Percentiles rank a stretch among this genome's conserved stretches.
These are phyloP conservation scores for Colletotrichum godetiae DNA, from an alignment of 2,329 filamentous ascomycete species.

Conservation along the genomic window DNA sequence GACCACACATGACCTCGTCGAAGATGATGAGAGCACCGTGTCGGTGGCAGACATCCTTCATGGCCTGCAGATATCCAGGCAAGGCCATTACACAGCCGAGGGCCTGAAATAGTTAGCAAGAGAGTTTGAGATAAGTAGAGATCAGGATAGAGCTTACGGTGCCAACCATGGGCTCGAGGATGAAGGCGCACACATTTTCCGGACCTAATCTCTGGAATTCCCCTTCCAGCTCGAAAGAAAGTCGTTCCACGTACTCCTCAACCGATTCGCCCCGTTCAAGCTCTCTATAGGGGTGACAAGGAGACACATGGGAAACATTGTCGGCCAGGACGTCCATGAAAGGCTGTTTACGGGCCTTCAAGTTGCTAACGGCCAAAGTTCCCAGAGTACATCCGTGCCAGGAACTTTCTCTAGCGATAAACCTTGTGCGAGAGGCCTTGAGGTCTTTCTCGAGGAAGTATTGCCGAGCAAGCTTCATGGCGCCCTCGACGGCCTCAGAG, in stretches of 20 bases:
- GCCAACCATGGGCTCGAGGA: not conserved
- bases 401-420: not conserved
- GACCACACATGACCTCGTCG: conserved; percentile 69
- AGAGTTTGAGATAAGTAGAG: not conserved
- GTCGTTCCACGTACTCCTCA: not conserved
- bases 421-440: not conserved
- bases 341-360: not conserved
- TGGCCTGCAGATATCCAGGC: conserved; percentile 63
- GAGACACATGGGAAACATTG: not conserved
- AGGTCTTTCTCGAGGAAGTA: not conserved
- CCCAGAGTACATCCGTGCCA: not conserved
- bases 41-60: conserved; percentile 64
- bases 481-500: not conserved
- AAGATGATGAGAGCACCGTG: conserved; percentile 68
- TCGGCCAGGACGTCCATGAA: not conserved
- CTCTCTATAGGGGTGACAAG: not conserved
- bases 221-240: not conserved
- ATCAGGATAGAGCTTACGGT: not conserved
- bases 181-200: not conserved
- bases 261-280: not conserved
- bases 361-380: not conserved
- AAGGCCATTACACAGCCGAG: not conserved
- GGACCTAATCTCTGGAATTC: not conserved
- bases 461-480: not conserved
- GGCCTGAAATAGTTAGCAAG: not conserved